Evolutionary conservation across 352 stramenopile genomes (phyloP), one percentile per base, ranked within the genome.

Genomic region (Globisporangium parvum): DNA sequence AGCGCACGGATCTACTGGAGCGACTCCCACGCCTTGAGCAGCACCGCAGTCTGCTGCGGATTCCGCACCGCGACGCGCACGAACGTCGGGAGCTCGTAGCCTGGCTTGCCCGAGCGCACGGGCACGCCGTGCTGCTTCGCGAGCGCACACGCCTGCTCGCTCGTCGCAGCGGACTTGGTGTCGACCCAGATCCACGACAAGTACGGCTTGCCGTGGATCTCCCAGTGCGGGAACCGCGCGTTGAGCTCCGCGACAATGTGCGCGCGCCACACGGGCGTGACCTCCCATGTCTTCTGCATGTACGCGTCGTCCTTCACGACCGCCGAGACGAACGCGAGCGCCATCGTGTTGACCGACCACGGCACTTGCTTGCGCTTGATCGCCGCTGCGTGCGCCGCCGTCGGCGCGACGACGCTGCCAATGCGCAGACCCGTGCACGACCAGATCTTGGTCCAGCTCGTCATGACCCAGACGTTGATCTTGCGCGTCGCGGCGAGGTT

Each of bases 391-490:
- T 94, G 80, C 51, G 76, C 69, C 2, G 83, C 57, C 28, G 80
- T 93, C 26, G 87, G 87, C 42, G 87, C 85, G 11, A 96, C 85
- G 39, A 96, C 87, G 41, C 79, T 93, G 63, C 87, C 87, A 45
- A 96, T 87, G 37, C 87, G 80, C 39, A 96, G 71, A 0, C 87
- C 87, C 61, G 85, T 96, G 76, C 87, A 96, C 14, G 87, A 93
- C 87, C 87, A 96, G 69, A 96, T 95, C 77, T 96, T 96, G 60
- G 87, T 96, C 81, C 84, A 94, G 62, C 77, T 90, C 39, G 85
- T 96, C 87, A 96, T 96, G 66, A 96, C 72, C 87, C 87, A 96
- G 24, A 96, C 81, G 65, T 96, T 77, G 50, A 96, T 88, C 51
- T 73, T 69, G 59, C 80, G 77, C 31, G 85, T 85, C 31, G 72